Evolutionary conservation across 495 filamentous ascomycete species (phyloP).

Genomic region (Xylaria bambusicola): DNA sequence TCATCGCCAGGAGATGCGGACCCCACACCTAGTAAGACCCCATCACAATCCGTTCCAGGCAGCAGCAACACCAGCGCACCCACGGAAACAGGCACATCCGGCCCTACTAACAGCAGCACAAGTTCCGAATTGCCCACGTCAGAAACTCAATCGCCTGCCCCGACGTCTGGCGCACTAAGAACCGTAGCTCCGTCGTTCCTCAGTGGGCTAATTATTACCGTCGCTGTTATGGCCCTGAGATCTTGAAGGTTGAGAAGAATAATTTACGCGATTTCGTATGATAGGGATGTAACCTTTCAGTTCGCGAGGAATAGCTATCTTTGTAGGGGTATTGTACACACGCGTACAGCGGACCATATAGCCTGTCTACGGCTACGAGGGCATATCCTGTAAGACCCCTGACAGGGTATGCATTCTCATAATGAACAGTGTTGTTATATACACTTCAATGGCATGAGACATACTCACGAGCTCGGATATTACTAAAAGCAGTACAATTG

Average conservation of each 20-base stretch:
- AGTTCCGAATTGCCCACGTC: background rate
- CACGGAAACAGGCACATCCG: background rate
- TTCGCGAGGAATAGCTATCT: no score
- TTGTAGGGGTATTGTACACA: no score
- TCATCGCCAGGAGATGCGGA: background rate
- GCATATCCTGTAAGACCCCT: no score
- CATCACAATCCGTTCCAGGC: constrained; percentile 1
- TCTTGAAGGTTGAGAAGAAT: background rate
- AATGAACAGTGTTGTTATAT: no score
- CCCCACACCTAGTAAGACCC: background rate
- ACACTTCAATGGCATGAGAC: no score
- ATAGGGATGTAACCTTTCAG: no score
- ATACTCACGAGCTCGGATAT: no score
- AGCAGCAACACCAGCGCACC: background rate
- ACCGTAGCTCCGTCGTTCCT: background rate
- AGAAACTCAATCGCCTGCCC: background rate
- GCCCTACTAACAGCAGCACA: background rate
- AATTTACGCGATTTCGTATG: no score
- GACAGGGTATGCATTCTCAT: no score
- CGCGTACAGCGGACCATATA: no score
- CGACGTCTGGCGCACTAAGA: background rate
- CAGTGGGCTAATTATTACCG: background rate
- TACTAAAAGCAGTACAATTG: no score
- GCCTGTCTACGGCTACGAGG: no score
- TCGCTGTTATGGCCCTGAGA: background rate